Base-by-base conservation (phyloP, 352 stramenopile genomes). In the Globisporangium radiosum region DNA sequence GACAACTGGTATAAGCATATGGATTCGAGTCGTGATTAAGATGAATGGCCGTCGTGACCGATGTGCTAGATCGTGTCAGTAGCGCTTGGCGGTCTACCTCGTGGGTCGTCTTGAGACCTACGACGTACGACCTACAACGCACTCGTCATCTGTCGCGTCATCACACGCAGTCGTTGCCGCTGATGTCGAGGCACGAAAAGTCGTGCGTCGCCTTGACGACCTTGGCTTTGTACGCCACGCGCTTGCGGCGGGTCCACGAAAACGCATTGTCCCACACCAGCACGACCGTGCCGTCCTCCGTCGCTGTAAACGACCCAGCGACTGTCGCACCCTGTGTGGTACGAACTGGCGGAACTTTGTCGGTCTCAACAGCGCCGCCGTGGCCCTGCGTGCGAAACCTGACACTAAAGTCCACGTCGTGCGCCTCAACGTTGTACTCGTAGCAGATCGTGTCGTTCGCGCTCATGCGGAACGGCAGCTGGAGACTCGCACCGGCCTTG, bases 191-290 rank as follows among this genome's bases (percentile, higher is more conserved):
- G 17, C 68, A 86, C 10, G 73, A 86, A 57, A 87, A 88, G 60
- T 89, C 81, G 64, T 90, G 76, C 47, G 74, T 86, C 6, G 77
- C 73, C 66, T 88, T 87, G n/a, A 88, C 77, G 47, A 91, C 79
- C 54, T 85, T 87, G 52, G 79, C 77, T 57, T 90, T 92, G 73
- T 92, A 90, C 42, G 79, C 80, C 9, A 91, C 64, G 3, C 62
- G 81, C 59, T 91, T 91, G 52, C 68, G 69, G 8, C 81, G 76
- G 15, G 78, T 72, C 81, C 81, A 91, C 36, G 77, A 87, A 57
- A 75, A 90, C 44, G 70, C 72, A 45, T 92, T 88, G 62, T 90
- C 79, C 79, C 79, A 92, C 13, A 68, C 81, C 9, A 92, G 71
- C 61, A 90, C 82, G 25, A 87, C 75, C 2, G 73, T 88, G 45